Evolutionary conservation across 2,329 filamentous ascomycete species (phyloP).

Genomic region (Atkinsonella hypoxylon): DNA sequence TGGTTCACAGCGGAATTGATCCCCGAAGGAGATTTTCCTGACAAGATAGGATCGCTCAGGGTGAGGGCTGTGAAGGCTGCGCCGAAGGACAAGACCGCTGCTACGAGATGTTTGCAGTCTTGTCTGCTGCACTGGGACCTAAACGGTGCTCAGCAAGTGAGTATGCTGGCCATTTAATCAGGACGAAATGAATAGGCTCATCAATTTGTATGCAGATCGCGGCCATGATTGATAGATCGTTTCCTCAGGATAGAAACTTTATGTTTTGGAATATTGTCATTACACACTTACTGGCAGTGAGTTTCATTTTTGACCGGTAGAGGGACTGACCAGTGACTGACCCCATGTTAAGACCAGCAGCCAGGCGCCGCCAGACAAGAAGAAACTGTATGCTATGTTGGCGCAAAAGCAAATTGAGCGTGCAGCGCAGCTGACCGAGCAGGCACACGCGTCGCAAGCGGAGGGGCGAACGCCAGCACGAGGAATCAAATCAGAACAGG

Average conservation of each 20-base stretch:
- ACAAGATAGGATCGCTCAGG: conserved; percentile 38
- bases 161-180: neutral
- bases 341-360: conserved; percentile 26
- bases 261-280: conserved; percentile 44
- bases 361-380: conserved; percentile 35
- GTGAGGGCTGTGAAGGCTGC: conserved; percentile 39
- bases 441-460: conserved; percentile 14
- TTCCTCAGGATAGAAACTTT: conserved; percentile 33
- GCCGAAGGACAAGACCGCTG: conserved; percentile 32
- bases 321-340: neutral
- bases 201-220: conserved; percentile 32
- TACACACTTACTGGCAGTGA: conserved; percentile 41
- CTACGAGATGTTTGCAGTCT: conserved; percentile 34
- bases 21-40: conserved; percentile 28
- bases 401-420: conserved; percentile 39
- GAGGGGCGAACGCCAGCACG: conserved; percentile 14
- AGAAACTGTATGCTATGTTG: conserved; percentile 38
- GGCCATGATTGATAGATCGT: conserved; percentile 38
- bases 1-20: conserved; percentile 34
- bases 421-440: conserved; percentile 33
- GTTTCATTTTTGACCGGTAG: conserved; percentile 8
- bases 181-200: neutral
- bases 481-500: conserved; percentile 34
- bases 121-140: conserved; percentile 45
- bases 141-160: conserved; percentile 43